A percentile compares a stretch with the other conserved stretches of the same genome.
Conservation (phyloP, 345 rosid species). For the Gossypium turneri region DNA sequence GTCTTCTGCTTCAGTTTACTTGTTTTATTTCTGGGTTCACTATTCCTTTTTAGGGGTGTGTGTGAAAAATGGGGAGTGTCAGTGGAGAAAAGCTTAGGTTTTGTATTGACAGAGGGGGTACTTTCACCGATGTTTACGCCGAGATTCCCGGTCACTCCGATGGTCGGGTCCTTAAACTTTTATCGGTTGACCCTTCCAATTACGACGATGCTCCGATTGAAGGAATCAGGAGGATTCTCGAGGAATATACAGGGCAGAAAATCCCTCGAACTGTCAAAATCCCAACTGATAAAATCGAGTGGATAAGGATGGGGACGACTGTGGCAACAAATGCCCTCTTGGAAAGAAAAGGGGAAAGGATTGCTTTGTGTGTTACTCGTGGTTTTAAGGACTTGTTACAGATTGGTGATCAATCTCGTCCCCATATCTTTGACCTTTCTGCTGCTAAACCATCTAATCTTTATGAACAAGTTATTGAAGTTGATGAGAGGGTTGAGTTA, state of each 20-base stretch:
- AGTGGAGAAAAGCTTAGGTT: constrained; percentile 59
- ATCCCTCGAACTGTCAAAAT: constrained; percentile 67
- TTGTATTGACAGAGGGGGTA: constrained; percentile 94
- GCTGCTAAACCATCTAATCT: constrained; percentile 78
- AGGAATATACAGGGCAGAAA: constrained; percentile 63
- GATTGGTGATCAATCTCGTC: constrained; percentile 95
- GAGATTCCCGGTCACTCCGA: constrained; percentile 74
- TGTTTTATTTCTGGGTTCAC: too few relatives aligned
- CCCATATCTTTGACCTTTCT: constrained; percentile 79
- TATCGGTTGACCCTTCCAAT: constrained; percentile 90
- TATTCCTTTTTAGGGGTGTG: too few relatives aligned
- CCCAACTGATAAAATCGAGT: constrained; percentile 85
- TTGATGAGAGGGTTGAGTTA: constrained; percentile 89
- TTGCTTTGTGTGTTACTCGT: constrained; percentile 78
- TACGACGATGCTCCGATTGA: constrained; percentile 97
- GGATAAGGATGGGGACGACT: constrained; percentile 98
- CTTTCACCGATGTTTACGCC: constrained; percentile 95
- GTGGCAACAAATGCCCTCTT: constrained; percentile 93
- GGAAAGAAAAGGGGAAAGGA: constrained; percentile 94
- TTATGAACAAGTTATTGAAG: constrained; percentile 81
- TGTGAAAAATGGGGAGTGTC: constrained; percentile 42
- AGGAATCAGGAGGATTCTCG: constrained; percentile 87
- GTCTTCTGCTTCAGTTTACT: not conserved
- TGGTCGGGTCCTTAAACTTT: constrained; percentile 75
- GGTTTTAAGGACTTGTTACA: constrained; percentile 91